Base-by-base conservation (phyloP, 2,329 filamentous ascomycete genomes). In the Samsoniella hepiali region DNA sequence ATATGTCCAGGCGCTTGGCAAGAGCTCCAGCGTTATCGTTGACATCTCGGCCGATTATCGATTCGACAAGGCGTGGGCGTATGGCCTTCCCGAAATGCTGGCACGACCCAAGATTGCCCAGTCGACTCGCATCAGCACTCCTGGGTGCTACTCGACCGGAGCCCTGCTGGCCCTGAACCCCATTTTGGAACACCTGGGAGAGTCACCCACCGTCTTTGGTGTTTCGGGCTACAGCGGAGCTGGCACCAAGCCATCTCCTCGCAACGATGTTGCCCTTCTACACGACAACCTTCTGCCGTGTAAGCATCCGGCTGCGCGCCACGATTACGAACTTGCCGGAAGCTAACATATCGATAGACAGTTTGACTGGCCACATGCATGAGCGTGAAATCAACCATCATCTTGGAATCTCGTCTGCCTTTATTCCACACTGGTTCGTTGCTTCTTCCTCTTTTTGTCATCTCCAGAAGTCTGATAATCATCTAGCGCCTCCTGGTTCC, bases 31-130 rank as follows among this genome's bases (percentile, higher is more conserved):
- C 69, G 81, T 98, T 47, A 91, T 98, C 68, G 84, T 99, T 53
- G 95, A 99, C 75, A 84, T 99, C 42, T 97, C 93, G n/a, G 95
- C 95, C 65, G 95, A 99, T 78, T 96, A 97, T 78, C 88, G 94
- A 58, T 98, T 97, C 75, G 90, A 96, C 72, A 79, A 82, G 63
- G 82, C 83, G 31, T 96, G 93, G 93, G 91, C 91, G 0, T 98
- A 97, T 72, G 92, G 91, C 69, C 87, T 97, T 5, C 93, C 93
- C 15, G 95, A 98, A 77, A 82, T 97, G 57, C 85, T 92, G 57
- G 87, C 88, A 74, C 88, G 94, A 63, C 84, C 85, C 65, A 84
- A 88, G 68, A 93, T 98, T 69, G 86, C 89, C 31, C 84, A 88
- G 68, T 86, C 94, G 6, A 93, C 84, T 17, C 88, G 91, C 63